Base-by-base conservation (phyloP, 1,139 yeast species). In the Debaryomycetaceae sp. region DNA sequence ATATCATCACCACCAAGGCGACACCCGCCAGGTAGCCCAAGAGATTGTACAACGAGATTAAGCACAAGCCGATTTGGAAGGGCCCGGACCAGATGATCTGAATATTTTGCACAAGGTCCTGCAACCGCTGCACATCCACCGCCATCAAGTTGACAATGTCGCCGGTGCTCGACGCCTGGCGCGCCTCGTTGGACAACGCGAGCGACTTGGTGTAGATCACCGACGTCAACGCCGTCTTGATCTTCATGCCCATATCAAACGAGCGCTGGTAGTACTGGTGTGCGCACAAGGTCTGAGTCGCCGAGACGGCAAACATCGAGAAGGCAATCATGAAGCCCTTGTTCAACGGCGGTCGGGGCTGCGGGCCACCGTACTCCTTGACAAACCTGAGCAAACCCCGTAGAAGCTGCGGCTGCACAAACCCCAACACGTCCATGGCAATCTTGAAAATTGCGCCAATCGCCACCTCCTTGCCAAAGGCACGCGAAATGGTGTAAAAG, bases 21-120 rank as follows among this genome's bases (percentile, higher is more conserved):
- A 78, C 75, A 44, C 77, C 59, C 4, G 81, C 74, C 3, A 85
- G 70, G 12, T 66, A 62, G 0, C 91, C 91, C 8, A 83, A 48
- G 15, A 83, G 53, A 14, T 65, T 54, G 53, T 78, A 74, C 20
- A 83, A 55, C 2, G 84, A 78, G n/a, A 59, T 27, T 20, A 79
- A 45, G 37, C 83, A 77, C 17, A 78, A 49, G 0, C 70, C 48
- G 19, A 80, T 58, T 36, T 78, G 71, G 5, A 75, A 53, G 2
- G 88, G 89, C 1, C 81, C 75, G 29, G 81, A 71, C 38, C 80
- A 56, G 28, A 80, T 45, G 4, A 71, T 63, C 36, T 74, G 78
- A 25, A 78, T 56, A 36, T 71, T 69, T 39, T 67, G 70, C 3
- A 75, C 58, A 33, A 77, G 54, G n/a, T 65, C 65, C 36, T 76